Evolutionary conservation across 2,329 filamentous ascomycete genomes (phyloP).

Genomic region (Dactylella cylindrospora): DNA sequence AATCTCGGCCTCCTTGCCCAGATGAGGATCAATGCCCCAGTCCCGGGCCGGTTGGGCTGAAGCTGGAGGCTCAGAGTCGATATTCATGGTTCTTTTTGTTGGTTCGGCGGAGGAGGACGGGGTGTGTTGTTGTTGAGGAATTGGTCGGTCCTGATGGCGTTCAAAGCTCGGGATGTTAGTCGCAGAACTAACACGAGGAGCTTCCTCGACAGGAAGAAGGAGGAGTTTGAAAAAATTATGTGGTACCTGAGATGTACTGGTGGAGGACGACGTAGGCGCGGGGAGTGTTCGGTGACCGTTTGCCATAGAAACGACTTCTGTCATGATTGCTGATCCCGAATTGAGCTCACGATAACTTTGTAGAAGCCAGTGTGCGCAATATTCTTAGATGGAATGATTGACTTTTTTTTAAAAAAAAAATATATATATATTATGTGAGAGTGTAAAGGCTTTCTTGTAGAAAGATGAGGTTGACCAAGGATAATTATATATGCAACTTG

Average conservation of each 20-base stretch:
- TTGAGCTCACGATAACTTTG: background rate
- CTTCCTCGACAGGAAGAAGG: slow-evolving; percentile 44
- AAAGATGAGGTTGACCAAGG: no score
- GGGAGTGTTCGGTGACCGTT: slow-evolving; percentile 41
- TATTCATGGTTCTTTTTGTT: slow-evolving; percentile 18
- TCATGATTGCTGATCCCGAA: slow-evolving; percentile 14
- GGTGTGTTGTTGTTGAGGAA: slow-evolving; percentile 26
- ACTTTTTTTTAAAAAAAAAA: no score
- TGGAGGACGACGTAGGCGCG: no score
- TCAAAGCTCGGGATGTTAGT: slow-evolving; percentile 44
- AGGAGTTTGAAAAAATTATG: slow-evolving; percentile 46
- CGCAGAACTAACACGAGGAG: slow-evolving; percentile 43
- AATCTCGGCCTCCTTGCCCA: slow-evolving; percentile 29
- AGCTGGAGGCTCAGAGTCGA: slow-evolving; percentile 19
- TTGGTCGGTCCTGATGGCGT: slow-evolving; percentile 33
- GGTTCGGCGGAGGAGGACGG: slow-evolving; percentile 40
- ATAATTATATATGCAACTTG: no score
- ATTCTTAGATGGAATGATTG: no score
- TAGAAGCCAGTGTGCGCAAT: no score
- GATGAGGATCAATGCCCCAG: slow-evolving; percentile 41
- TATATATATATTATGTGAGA: no score
- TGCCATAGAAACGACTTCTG: slow-evolving; percentile 43
- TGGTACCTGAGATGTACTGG: slow-evolving; percentile 44
- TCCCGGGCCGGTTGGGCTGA: slow-evolving; percentile 25
- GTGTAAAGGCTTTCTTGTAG: no score